These are phyloP conservation scores for Suillus tomentosus DNA, from an alignment of 768 basidiomycete species.

Conservation along the genomic window DNA sequence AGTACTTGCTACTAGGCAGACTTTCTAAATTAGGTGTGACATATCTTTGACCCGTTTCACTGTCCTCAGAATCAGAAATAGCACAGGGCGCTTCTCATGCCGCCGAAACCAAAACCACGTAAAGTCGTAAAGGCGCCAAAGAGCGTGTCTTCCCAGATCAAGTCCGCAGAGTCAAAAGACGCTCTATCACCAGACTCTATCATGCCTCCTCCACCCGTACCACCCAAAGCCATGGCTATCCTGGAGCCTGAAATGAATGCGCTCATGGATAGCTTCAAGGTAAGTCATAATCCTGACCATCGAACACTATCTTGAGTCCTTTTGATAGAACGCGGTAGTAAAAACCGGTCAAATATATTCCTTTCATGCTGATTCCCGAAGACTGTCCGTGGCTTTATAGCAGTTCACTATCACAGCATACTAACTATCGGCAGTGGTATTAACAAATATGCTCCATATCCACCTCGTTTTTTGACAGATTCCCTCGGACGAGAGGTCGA, in stretches of 20 bases:
- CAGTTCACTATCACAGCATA: neutral
- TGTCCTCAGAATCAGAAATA: conserved; percentile 1
- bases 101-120: conserved; percentile 43
- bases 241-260: conserved; percentile 69
- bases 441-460: conserved; percentile 54
- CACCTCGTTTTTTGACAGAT: conserved; percentile 64
- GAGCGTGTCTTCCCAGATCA: conserved; percentile 13
- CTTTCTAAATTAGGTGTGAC: conserved; percentile 3
- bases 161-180: conserved; percentile 32
- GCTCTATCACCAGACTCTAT: conserved; percentile 33
- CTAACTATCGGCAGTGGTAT: conserved; percentile 47
- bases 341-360: conserved; percentile 72
- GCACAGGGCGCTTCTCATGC: conserved; percentile 33
- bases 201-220: conserved; percentile 60
- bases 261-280: conserved; percentile 60
- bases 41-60: conserved; percentile 7
- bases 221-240: conserved; percentile 41
- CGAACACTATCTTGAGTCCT: conserved; percentile 5
- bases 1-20: conserved; percentile 2
- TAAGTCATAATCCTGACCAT: conserved; percentile 18
- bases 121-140: conserved; percentile 32
- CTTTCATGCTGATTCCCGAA: conserved; percentile 65
- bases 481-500: conserved; percentile 75
- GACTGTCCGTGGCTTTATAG: conserved; percentile 45
- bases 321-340: conserved; percentile 56